A percentile compares a stretch with the other conserved stretches of the same genome.
phyloP scores from a whole-genome alignment of 208 protist species.

The Crithidia expoeki region DNA sequence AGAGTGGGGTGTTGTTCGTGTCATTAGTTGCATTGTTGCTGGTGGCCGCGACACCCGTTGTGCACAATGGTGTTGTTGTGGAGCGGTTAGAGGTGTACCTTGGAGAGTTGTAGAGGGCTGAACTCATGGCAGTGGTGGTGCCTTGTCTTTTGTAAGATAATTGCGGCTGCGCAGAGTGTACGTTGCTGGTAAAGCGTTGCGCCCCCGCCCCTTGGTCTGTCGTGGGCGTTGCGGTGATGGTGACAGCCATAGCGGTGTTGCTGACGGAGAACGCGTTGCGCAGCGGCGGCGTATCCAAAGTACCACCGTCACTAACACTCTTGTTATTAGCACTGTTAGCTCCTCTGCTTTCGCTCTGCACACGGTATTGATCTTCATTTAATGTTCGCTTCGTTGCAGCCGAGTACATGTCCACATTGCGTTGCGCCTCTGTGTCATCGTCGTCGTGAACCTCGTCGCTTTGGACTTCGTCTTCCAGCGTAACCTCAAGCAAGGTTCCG shows the following conservation, averaged over 20 bases:
- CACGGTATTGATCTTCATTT: no score
- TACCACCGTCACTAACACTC: neutral
- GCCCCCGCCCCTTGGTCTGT: neutral
- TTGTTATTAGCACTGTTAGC: no score
- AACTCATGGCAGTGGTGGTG: neutral
- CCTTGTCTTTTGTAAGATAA: neutral
- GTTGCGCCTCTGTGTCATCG: neutral
- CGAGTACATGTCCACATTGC: neutral
- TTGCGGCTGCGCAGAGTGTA: neutral
- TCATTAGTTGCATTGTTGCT: neutral
- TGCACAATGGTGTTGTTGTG: no score
- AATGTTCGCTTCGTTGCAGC: neutral
- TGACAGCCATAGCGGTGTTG: neutral
- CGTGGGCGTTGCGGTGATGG: neutral
- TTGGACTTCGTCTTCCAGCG: slow-evolving; percentile 8
- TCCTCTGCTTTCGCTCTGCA: neutral
- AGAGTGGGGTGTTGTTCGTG: neutral
- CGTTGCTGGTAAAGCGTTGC: neutral
- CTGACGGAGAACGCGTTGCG: slow-evolving; percentile 9
- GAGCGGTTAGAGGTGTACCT: neutral
- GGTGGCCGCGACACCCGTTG: neutral
- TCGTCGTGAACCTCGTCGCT: neutral
- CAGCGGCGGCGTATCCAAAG: neutral
- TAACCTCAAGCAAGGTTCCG: slow-evolving; percentile 11
- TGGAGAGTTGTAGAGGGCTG: neutral